Evolutionary conservation across 2,329 filamentous ascomycete genomes (phyloP), one percentile per base, ranked within the genome.

Genomic region (Xylaria sp.): DNA sequence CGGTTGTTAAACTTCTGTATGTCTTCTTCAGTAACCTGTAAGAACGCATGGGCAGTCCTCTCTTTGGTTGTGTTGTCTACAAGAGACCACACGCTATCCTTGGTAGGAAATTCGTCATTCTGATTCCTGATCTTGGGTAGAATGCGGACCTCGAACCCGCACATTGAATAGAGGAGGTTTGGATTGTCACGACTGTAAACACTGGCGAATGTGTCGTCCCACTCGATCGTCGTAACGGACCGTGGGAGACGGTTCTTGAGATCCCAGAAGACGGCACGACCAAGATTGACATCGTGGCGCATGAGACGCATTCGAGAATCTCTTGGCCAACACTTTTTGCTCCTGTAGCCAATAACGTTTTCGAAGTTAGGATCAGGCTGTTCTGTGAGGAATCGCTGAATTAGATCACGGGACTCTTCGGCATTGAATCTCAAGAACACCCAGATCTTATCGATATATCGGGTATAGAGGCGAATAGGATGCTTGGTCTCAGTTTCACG

Each of bases 1-100:
- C 96, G 89, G 77, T 99, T 99, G 79, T 99, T 99, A 84, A 99
- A 99, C 78, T 98, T 98, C 69, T 94, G 91, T 51, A 99, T 94
- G 73, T 99, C 95, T 74, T 98, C 95, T 73, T 98, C 94, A 0
- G 95, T 98, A 21, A 99, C 95, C 73, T 98, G 94, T 57, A 99
- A 80, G 85, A 99, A 99, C 9, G 96, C 95, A 77, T 98, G 93
- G 0, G 95, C 96, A 2, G 95, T 99, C 57, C 95, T 89, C 79
- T 99, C 95, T 78, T 99, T 99, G 61, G 91, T 96, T 0, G 92
- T 92, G 74, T 97, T 98, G 77, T 99, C 92, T 14, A 97, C 94
- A 33, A 99, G 83, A 50, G 94, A 96, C 95, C 95, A 99, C 5
- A 99, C 95, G 69, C 94, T 97, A 74, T 99, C 95, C 80, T 98